Evolutionary conservation across 2,329 filamentous ascomycete species (phyloP).

Genomic region (Trichoderma cornu-damae): DNA sequence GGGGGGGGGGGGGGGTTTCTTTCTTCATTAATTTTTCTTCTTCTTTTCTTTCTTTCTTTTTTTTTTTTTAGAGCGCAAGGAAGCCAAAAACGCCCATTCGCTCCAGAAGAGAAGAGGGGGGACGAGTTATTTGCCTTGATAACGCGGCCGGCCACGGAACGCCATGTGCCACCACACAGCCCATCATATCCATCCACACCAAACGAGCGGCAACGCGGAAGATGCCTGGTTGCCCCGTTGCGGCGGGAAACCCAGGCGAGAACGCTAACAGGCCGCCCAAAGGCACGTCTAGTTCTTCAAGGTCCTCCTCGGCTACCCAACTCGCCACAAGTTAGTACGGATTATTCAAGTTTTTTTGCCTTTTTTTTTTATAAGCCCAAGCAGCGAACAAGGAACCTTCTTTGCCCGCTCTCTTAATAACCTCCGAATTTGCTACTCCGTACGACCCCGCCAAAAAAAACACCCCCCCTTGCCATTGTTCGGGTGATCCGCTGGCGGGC

Average conservation of each 20-base stretch:
- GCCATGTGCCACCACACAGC: constrained; percentile 1
- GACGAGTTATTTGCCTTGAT: constrained; percentile 1
- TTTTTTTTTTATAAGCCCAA: too few relatives aligned
- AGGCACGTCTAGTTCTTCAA: neutral
- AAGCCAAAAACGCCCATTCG: neutral
- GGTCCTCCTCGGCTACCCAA: neutral
- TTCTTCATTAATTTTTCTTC: too few relatives aligned
- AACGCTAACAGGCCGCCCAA: neutral
- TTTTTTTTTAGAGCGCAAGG: too few relatives aligned
- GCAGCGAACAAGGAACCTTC: neutral
- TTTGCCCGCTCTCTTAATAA: neutral
- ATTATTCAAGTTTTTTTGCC: too few relatives aligned
- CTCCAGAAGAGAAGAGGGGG: neutral
- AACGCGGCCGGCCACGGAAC: neutral
- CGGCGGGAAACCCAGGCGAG: neutral
- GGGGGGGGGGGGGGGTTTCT: too few relatives aligned
- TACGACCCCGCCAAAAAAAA: neutral
- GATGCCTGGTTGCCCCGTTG: neutral
- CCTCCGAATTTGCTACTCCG: neutral
- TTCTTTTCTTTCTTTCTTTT: neutral
- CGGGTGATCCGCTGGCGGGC: constrained; percentile 8
- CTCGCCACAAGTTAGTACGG: too few relatives aligned
- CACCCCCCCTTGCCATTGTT: neutral
- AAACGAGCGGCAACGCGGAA: constrained; percentile 4
- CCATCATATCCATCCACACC: neutral